Conservation (phyloP, 169 alveolate genomes). For the Plasmodium malariae region DNA sequence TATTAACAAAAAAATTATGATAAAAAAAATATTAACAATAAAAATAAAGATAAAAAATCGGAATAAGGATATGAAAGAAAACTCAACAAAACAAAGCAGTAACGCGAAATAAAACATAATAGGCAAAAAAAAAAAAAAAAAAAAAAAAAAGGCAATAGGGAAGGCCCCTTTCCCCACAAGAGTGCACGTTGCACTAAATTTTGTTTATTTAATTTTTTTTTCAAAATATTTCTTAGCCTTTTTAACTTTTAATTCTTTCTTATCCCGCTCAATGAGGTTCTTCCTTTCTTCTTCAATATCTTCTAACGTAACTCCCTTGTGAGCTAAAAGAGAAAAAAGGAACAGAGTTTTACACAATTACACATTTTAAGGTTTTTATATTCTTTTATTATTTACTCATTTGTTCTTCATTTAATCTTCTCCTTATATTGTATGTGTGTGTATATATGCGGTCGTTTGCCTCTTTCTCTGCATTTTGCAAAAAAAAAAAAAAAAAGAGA, state of each 20-base stretch:
- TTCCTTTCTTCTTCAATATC: conserved; percentile 52
- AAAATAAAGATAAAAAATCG: too few species aligned
- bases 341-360: background rate
- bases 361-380: background rate
- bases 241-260: conserved; percentile 43
- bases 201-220: background rate
- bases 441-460: conserved; percentile 1
- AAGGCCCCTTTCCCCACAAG: background rate
- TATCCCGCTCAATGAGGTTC: conserved; percentile 22
- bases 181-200: background rate
- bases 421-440: conserved; percentile 59
- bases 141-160: background rate
- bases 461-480: background rate
- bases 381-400: conserved; percentile 6
- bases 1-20: too few species aligned
- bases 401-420: conserved; percentile 47
- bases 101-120: too few species aligned
- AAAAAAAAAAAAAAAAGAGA: background rate
- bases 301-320: background rate
- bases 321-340: conserved; percentile 9
- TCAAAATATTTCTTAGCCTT: background rate
- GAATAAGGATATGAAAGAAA: too few species aligned
- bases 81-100: too few species aligned
- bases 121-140: too few species aligned
- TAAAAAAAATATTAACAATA: too few species aligned